Evolutionary conservation across 2,329 filamentous ascomycete genomes (phyloP), one percentile per base, ranked within the genome.

Genomic region (Aspergillus tanneri): DNA sequence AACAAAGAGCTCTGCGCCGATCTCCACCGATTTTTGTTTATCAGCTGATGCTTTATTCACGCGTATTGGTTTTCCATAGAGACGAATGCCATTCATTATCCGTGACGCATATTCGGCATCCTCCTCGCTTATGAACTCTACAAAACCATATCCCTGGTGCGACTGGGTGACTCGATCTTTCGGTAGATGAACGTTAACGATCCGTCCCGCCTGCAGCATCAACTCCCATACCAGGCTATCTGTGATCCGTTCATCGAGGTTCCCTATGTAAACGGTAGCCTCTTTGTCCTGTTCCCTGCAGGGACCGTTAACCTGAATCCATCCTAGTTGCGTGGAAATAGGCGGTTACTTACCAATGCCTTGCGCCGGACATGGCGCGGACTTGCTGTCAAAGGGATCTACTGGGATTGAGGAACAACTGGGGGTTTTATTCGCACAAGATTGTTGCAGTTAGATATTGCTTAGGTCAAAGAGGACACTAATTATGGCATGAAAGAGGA

Each of bases 61-160:
- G 62, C 93, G 87, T 61, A 99, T 88, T 14, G 91, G 90, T 70
- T 96, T 97, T 56, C 91, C 91, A 71, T 87, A 96, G 19, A 99
- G 77, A 52, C 91, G 86, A 58, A 97, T 86, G 67, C 92, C 89
- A 74, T 97, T 97, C 87, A 97, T 95, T 59, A 96, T 89, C 66
- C 92, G 87, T 60, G 90, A 88, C 18, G 93, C 92, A 75, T 99
- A 99, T 69, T 97, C 93, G 62, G 93, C 93, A 71, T 96, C 93
- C 64, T 90, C 85, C 68, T 96, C 90, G 59, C 87, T 91, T 66
- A 90, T 92, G 72, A 96, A 99, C 73, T 99, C 93, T 72, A 99
- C 93, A 73, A 99, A 99, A 62, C 93, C 93, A 77, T 96, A 99
- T 61, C 93, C 93, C 73, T 97, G 93, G 71, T 99, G 93, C 48